phyloP scores from a whole-genome alignment of 108 stramenopile species.

The Fistulifera pelliculosa region DNA sequence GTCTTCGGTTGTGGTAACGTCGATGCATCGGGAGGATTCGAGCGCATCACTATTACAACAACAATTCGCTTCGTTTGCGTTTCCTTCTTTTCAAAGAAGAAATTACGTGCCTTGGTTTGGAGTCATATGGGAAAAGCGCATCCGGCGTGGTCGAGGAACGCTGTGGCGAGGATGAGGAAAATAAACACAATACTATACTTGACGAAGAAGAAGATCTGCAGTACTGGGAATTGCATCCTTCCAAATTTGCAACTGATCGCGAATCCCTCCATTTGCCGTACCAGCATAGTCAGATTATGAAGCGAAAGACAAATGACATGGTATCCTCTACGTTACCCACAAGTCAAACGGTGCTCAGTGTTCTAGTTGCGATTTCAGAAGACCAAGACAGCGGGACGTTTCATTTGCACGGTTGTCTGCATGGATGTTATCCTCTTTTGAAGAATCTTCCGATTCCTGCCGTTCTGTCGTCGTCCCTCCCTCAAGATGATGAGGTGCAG shows the following conservation, averaged over 20 bases:
- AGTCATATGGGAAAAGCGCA: background rate
- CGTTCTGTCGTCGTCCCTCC: too few relatives aligned
- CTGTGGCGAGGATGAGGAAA: background rate
- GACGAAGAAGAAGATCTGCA: background rate
- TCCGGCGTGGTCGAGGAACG: background rate
- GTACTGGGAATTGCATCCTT: background rate
- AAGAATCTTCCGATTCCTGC: background rate
- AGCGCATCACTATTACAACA: background rate
- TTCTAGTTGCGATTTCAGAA: conserved; percentile 47
- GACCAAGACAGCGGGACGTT: conserved; percentile 8
- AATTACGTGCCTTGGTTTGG: background rate
- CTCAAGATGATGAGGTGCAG: too few relatives aligned
- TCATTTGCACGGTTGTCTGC: conserved; percentile 44
- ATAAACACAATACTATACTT: background rate
- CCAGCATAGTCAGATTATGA: background rate
- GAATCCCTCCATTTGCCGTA: conserved; percentile 13
- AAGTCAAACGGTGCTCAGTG: conserved; percentile 43
- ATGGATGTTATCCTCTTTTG: conserved; percentile 57
- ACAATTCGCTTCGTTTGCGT: background rate
- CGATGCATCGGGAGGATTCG: too few relatives aligned
- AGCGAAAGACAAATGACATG: conserved; percentile 1
- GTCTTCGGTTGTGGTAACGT: too few relatives aligned
- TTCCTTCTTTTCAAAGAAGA: background rate
- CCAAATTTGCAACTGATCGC: background rate
- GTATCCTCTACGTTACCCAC: conserved; percentile 19